Evolutionary conservation across 2,329 filamentous ascomycete genomes (phyloP).

Genomic region (Fusarium temperatum): DNA sequence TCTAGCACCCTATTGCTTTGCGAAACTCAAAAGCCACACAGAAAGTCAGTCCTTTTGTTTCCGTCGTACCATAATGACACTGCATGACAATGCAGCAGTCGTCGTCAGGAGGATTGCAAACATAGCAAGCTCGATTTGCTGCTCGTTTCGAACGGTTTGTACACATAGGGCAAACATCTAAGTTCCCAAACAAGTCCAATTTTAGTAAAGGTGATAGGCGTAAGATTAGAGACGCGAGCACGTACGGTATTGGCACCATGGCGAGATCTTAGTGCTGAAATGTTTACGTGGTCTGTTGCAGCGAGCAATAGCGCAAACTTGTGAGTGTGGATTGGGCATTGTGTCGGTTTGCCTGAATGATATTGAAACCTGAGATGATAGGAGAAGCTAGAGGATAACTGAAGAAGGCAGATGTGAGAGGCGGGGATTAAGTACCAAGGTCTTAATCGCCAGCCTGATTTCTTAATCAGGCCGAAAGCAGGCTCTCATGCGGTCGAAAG

Average conservation of each 20-base stretch:
- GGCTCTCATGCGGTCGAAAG: not conserved
- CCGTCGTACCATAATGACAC: not conserved
- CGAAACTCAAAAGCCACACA: not conserved
- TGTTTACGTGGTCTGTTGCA: not conserved
- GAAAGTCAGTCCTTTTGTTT: not conserved
- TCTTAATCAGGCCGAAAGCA: not conserved
- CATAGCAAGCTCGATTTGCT: not conserved
- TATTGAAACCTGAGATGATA: accelerated
- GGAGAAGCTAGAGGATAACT: accelerated
- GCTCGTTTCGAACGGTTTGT: not conserved
- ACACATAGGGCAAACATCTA: not conserved
- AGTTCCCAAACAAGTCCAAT: not conserved
- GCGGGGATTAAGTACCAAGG: not conserved
- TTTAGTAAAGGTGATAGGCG: not conserved
- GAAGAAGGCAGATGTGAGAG: too few species aligned
- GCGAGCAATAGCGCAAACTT: not conserved
- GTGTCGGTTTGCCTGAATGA: accelerated
- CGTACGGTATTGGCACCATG: not conserved
- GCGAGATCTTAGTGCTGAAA: not conserved
- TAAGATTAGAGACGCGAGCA: too few species aligned
- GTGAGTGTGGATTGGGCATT: not conserved
- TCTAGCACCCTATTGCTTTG: not conserved
- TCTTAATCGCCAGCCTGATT: not conserved
- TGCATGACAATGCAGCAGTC: not conserved
- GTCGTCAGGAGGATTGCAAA: not conserved